Base-by-base conservation (phyloP, 1,139 yeast species). In the Taphrina pruni region DNA sequence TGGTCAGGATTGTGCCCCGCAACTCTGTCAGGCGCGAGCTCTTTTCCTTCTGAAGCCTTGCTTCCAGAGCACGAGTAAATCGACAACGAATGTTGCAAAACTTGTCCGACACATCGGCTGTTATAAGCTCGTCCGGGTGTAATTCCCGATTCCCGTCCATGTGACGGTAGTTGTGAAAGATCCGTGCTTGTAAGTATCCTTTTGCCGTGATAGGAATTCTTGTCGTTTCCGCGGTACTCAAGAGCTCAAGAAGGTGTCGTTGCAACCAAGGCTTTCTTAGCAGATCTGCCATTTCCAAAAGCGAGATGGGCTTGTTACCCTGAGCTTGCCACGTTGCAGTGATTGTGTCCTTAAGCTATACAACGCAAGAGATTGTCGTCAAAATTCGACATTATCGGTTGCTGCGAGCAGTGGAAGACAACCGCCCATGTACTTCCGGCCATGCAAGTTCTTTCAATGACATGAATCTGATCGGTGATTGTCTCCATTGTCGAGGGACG, bases 41-140 rank as follows among this genome's bases (percentile, higher is more conserved):
- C 11, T 54, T 41, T 21, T n/a, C 39, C 14, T 12, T 48, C 0
- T 20, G 21, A 6, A 64, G n/a, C 9, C 45, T 12, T 35, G 12
- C 35, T 21, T 64, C 67, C 12, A 36, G 36, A 20, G 35, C 67
- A 9, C 60, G 52, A n/a, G 61, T 46, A 35, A 64, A 64, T 1
- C 8, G n/a, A 36, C 67, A 55, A 9, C 26, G 46, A n/a, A 64
- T 45, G 46, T 21, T 48, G 43, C 60, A 46, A 14, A 21, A 55
- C n/a, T 35, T 55, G 46, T 64, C 67, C 21, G 67, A 64, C 21
- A 64, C 61, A 38, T 46, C 52, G 7, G 61, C 67, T n/a, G 36
- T 32, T 35, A 64, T 54, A 21, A 55, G 46, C 17, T 55, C 61
- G 11, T 58, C 26, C 21, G 62, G 62, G 46, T 58, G 11, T 21